Evolutionary conservation across 1,139 yeast genomes (phyloP).

Genomic region (Geotrichum candidum): DNA sequence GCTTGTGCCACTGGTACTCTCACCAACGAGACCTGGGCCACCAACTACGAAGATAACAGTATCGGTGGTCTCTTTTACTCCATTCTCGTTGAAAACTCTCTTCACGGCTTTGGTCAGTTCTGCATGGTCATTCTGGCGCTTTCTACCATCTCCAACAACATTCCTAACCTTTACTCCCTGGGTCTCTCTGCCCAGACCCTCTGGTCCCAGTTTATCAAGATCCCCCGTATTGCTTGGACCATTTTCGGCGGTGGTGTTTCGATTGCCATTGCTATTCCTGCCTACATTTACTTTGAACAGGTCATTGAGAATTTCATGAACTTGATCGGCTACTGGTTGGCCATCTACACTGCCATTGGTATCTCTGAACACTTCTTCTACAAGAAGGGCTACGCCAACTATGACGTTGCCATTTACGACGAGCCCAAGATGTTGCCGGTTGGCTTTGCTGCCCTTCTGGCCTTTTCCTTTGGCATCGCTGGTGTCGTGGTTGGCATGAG

Average conservation of each 20-base stretch:
- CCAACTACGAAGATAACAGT: constrained; percentile 47
- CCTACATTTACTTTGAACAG: constrained; percentile 61
- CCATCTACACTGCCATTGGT: constrained; percentile 70
- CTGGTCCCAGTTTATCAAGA: constrained; percentile 61
- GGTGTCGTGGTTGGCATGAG: constrained; percentile 85
- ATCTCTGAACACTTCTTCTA: constrained; percentile 75
- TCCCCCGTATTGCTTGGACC: constrained; percentile 84
- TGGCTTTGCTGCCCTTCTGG: constrained; percentile 72
- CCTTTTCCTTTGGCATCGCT: constrained; percentile 75
- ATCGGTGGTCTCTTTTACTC: constrained; percentile 82
- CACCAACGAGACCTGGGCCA: constrained; percentile 44
- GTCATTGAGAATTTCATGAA: constrained; percentile 86
- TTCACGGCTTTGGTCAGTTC: constrained; percentile 86
- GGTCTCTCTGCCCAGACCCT: constrained; percentile 80
- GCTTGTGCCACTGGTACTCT: constrained; percentile 67
- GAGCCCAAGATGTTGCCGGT: constrained; percentile 56
- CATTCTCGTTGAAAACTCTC: constrained; percentile 67
- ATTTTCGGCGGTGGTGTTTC: constrained; percentile 66
- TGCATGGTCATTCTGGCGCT: constrained; percentile 77
- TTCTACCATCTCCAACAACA: constrained; percentile 82
- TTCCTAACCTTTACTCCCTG: constrained; percentile 89
- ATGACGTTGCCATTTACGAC: constrained; percentile 41
- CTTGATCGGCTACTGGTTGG: constrained; percentile 83
- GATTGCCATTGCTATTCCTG: constrained; percentile 84
- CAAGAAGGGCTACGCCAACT: constrained; percentile 28